These are phyloP conservation scores for Aegilops speltoides DNA, from an alignment of 176 grass and related monocot genomes.

Conservation along the genomic window DNA sequence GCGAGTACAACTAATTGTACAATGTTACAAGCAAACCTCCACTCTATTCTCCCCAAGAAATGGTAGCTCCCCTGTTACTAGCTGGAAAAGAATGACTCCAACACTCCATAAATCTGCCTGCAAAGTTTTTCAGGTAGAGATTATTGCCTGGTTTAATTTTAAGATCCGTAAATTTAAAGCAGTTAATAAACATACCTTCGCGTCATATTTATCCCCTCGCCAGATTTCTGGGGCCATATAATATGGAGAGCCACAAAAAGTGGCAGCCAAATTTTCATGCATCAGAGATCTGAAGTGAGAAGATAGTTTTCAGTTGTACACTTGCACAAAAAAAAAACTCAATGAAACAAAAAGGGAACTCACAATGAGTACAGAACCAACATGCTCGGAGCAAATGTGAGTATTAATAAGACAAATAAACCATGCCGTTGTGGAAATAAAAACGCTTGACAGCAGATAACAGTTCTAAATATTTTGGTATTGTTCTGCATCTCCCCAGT, in stretches of 20 bases:
- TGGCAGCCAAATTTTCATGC: constrained; percentile 71
- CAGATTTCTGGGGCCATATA: constrained; percentile 86
- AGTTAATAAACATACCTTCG: constrained; percentile 50
- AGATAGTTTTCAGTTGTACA: not conserved
- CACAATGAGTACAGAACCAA: constrained; percentile 12
- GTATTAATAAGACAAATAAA: not conserved
- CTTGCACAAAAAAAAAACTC: constrained; percentile 3
- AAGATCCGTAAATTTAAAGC: not conserved
- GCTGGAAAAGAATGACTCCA: constrained; percentile 75
- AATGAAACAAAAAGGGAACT: not conserved
- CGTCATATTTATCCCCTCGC: constrained; percentile 57
- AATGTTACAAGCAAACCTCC: constrained; percentile 31
- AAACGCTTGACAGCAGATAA: not conserved
- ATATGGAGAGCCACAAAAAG: constrained; percentile 65
- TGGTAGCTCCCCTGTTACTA: constrained; percentile 57
- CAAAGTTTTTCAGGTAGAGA: constrained; percentile 10
- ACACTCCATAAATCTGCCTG: constrained; percentile 87
- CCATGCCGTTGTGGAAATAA: not conserved
- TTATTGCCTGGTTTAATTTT: not conserved
- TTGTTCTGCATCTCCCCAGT: not conserved
- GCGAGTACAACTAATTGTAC: not conserved
- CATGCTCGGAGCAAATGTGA: not conserved
- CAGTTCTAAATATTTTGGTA: not conserved
- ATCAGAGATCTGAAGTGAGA: constrained; percentile 40
- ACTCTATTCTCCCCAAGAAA: constrained; percentile 44